A percentile compares a stretch with the other conserved stretches of the same genome.
phyloP scores from a whole-genome alignment of 2,329 filamentous ascomycete species.

The Pseudonectria foliicola region DNA sequence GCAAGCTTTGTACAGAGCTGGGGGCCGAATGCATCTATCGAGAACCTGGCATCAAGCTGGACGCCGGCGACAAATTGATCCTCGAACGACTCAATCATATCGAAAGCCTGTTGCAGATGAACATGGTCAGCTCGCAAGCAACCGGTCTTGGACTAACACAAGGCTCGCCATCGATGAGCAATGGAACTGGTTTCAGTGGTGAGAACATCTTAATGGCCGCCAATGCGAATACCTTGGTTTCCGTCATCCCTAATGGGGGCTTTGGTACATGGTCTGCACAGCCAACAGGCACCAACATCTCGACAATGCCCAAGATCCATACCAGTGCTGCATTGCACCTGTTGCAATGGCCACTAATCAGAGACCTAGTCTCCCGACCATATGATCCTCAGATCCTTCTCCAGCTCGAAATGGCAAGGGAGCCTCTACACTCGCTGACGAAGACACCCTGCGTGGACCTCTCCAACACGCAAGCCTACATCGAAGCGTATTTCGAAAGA shows the following conservation, averaged over 20 bases:
- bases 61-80: slow-evolving; percentile 80
- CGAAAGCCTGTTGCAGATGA: slow-evolving; percentile 70
- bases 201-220: slow-evolving; percentile 43
- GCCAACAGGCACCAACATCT: slow-evolving; percentile 56
- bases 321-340: slow-evolving; percentile 74
- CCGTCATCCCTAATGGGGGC: slow-evolving; percentile 54
- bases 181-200: slow-evolving; percentile 52
- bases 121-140: slow-evolving; percentile 43
- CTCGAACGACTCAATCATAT: slow-evolving; percentile 71
- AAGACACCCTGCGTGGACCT: slow-evolving; percentile 62
- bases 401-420: slow-evolving; percentile 72
- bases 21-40: slow-evolving; percentile 79
- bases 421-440: slow-evolving; percentile 62
- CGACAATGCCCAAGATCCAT: slow-evolving; percentile 78
- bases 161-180: slow-evolving; percentile 58
- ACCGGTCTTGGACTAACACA: slow-evolving; percentile 51
- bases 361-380: slow-evolving; percentile 66
- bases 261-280: slow-evolving; percentile 64
- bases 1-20: slow-evolving; percentile 74
- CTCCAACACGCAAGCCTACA: slow-evolving; percentile 66
- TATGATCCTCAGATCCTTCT: slow-evolving; percentile 78
- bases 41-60: slow-evolving; percentile 79
- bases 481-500: slow-evolving; percentile 71
- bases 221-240: slow-evolving; percentile 39
- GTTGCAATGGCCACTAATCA: slow-evolving; percentile 73